Percentiles rank a stretch among this genome's conserved stretches.
These are phyloP conservation scores for Taiozyma sp. DNA, from an alignment of 1,139 yeast genomes.

Conservation along the genomic window DNA sequence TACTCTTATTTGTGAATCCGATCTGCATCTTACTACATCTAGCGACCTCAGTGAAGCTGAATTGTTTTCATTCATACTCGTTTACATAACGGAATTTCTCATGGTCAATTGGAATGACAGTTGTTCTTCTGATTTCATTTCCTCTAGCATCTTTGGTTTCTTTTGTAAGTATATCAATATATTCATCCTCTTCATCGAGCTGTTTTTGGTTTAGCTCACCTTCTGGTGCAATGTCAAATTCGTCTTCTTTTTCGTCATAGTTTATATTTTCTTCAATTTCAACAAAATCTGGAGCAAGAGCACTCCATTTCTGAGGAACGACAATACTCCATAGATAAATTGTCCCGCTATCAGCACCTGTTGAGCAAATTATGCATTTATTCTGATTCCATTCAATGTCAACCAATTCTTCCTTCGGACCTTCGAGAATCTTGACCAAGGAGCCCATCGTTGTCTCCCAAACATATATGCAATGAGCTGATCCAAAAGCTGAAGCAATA, in stretches of 20 bases:
- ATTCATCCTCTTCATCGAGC: constrained; percentile 63
- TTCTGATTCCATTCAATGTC: constrained; percentile 85
- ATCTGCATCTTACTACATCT: not conserved
- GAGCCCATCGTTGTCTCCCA: constrained; percentile 95
- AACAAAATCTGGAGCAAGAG: constrained; percentile 93
- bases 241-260: constrained; percentile 87
- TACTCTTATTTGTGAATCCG: not conserved
- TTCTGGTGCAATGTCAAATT: constrained; percentile 73
- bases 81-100: constrained; percentile 2
- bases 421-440: constrained; percentile 82
- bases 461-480: constrained; percentile 82
- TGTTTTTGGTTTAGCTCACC: constrained; percentile 58
- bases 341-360: constrained; percentile 83
- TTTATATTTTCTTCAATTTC: constrained; percentile 92
- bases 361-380: constrained; percentile 76
- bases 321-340: constrained; percentile 81
- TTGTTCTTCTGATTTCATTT: constrained; percentile 21
- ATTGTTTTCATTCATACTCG: not conserved
- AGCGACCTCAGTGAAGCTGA: not conserved
- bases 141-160: constrained; percentile 71
- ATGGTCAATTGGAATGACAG: constrained; percentile 16
- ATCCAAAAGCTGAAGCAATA: constrained; percentile 85
- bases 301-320: constrained; percentile 94
- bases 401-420: constrained; percentile 80
- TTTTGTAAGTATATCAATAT: constrained; percentile 60